These are phyloP conservation scores for Phytophthora multivora DNA, from an alignment of 352 stramenopile species.

Conservation along the genomic window DNA sequence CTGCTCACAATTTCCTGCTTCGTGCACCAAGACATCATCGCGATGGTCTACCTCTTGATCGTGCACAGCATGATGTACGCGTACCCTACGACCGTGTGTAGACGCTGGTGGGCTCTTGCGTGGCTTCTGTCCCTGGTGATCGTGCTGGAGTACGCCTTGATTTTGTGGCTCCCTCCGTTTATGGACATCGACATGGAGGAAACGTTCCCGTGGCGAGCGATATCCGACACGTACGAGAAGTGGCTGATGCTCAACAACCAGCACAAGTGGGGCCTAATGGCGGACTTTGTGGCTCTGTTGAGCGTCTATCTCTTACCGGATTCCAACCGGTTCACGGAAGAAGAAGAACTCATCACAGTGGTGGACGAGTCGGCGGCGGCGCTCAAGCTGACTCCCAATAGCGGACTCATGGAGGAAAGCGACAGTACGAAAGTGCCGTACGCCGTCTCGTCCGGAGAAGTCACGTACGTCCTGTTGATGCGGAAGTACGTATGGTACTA, in stretches of 20 bases:
- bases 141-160: slow-evolving; percentile 70
- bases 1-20: slow-evolving; percentile 82
- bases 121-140: slow-evolving; percentile 67
- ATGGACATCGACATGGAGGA: slow-evolving; percentile 61
- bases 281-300: slow-evolving; percentile 75
- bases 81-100: slow-evolving; percentile 50
- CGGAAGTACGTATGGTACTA: slow-evolving; percentile 74
- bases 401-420: slow-evolving; percentile 9
- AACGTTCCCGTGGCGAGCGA: slow-evolving; percentile 57
- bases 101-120: slow-evolving; percentile 59
- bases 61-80: slow-evolving; percentile 88
- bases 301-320: slow-evolving; percentile 72
- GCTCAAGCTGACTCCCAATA: slow-evolving; percentile 10
- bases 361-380: slow-evolving; percentile 30
- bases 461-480: slow-evolving; percentile 63
- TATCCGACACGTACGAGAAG: slow-evolving; percentile 61
- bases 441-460: slow-evolving; percentile 32
- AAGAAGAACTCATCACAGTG: slow-evolving; percentile 39
- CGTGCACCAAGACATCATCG: slow-evolving; percentile 76
- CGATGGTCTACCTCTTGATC: slow-evolving; percentile 77
- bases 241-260: slow-evolving; percentile 74
- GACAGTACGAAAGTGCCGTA: slow-evolving; percentile 1
- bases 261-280: slow-evolving; percentile 78
- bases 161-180: slow-evolving; percentile 74
- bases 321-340: slow-evolving; percentile 45